Evolutionary conservation across 164 flowering plant genomes (phyloP).

Genomic region (Buxus sempervirens): DNA sequence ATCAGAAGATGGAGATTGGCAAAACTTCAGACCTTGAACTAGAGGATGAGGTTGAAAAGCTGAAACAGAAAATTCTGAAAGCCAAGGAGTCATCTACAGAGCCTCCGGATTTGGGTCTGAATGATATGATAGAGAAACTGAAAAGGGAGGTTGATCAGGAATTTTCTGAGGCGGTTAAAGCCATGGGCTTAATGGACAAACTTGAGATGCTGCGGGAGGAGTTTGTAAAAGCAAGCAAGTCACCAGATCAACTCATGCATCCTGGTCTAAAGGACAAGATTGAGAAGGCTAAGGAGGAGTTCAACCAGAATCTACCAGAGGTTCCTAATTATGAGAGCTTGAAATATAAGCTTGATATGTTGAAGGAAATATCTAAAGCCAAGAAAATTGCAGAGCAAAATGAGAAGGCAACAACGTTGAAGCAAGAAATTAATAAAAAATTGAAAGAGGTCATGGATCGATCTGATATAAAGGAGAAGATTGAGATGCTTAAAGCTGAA

Average conservation of each 20-base stretch:
- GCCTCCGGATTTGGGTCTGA: slow-evolving; percentile 36
- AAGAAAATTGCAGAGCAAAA: slow-evolving; percentile 38
- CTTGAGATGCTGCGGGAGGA: slow-evolving; percentile 45
- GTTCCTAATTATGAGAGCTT: slow-evolving; percentile 68
- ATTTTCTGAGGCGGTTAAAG: slow-evolving; percentile 52
- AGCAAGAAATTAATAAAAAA: slow-evolving; percentile 51
- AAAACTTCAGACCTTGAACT: slow-evolving; percentile 35
- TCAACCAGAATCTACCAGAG: slow-evolving; percentile 38
- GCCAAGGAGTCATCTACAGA: slow-evolving; percentile 46
- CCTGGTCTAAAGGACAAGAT: slow-evolving; percentile 41
- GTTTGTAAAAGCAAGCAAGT: slow-evolving; percentile 37
- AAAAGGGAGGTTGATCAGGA: slow-evolving; percentile 62
- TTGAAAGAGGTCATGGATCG: slow-evolving; percentile 38
- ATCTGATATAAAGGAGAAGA: slow-evolving; percentile 45
- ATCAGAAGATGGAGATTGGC: slow-evolving; percentile 17
- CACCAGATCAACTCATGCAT: slow-evolving; percentile 31
- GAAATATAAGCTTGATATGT: slow-evolving; percentile 52
- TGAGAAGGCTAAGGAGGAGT: slow-evolving; percentile 47
- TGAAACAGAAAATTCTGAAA: slow-evolving; percentile 52
- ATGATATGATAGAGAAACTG: slow-evolving; percentile 62
- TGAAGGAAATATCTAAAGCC: slow-evolving; percentile 54
- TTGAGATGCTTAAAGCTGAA: slow-evolving; percentile 46
- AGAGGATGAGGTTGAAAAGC: slow-evolving; percentile 62
- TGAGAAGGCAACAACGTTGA: slow-evolving; percentile 28
- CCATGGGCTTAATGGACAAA: slow-evolving; percentile 53